Percentiles rank a stretch among this genome's conserved stretches.
Evolutionary conservation across 768 basidiomycete species (phyloP).

Genomic region (Mycena filopes): DNA sequence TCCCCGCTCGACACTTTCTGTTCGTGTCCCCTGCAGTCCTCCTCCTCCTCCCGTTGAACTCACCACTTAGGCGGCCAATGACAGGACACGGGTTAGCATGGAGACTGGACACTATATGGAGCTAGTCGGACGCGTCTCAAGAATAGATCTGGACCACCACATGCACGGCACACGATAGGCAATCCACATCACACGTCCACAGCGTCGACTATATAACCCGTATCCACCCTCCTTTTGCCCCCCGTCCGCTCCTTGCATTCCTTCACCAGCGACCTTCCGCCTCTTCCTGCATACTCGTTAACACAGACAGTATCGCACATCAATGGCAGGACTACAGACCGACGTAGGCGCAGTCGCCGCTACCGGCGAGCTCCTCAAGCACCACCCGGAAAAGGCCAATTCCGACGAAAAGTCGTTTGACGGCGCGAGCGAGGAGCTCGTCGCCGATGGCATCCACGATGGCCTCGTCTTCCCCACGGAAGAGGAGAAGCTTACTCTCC

Average conservation of each 20-base stretch:
- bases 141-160: too few relatives aligned
- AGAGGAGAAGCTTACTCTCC: constrained; percentile 67
- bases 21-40: too few relatives aligned
- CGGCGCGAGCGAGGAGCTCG: background rate
- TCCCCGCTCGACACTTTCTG: too few relatives aligned
- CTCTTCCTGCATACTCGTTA: background rate
- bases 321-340: constrained; percentile 30
- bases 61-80: too few relatives aligned
- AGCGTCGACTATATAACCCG: background rate
- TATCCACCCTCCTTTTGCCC: background rate
- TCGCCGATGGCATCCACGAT: constrained; percentile 49
- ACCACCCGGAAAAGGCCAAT: background rate
- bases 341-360: constrained; percentile 17
- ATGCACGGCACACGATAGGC: too few relatives aligned
- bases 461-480: constrained; percentile 73
- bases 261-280: background rate
- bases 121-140: too few relatives aligned
- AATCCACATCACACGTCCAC: too few relatives aligned
- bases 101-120: too few relatives aligned
- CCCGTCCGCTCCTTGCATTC: background rate
- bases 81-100: too few relatives aligned
- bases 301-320: too few relatives aligned
- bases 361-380: constrained; percentile 11
- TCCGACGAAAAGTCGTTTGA: constrained; percentile 2
- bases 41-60: too few relatives aligned